Evolutionary conservation across 495 filamentous ascomycete species (phyloP), one percentile per base, ranked within the genome.

Genomic region (Aspergillus funiculosus): DNA sequence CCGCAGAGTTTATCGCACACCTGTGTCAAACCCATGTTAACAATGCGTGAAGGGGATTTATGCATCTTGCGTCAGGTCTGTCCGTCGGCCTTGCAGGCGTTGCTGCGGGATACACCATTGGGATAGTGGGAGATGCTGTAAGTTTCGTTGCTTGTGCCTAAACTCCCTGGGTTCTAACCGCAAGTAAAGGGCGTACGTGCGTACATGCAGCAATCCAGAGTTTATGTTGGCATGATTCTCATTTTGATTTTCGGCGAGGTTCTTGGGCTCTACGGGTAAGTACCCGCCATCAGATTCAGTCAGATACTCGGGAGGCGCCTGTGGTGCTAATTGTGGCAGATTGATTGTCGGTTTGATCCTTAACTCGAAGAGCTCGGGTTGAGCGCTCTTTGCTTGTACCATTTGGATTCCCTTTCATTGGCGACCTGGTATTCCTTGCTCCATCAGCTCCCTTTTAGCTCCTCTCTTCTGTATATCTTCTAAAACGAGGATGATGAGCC

Each of bases 161-260:
- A 45, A 5, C 25, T 6, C 11, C 17, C 48, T 28, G 39, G 15
- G 15, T 50, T 43, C 66, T 73, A 53, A 72, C 42, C 0, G 15
- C 17, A 21, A 15, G 5, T 41, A 15, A 36, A 83, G 80, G 92
- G 92, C 28, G 89, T 95, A 37, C 78, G 92, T 50, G 79, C 89
- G 37, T 99, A 94, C 67, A 94, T 99, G 90, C 80, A 83, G 52
- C 92, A 99, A 67, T 90, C 84, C 15, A 80, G 90, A 40, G 82
- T 99, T 32, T 99, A 95, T 56, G 92, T 99, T 26, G 92, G 92
- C 64, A 95, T 97, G 92, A 91, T 98, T 46, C 64, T 98, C 56
- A 96, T 98, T 50, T 75, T 98, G 53, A 98, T 98, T 79, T 98
- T 98, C 61, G 91, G 86, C 37, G 92, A 99, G 75, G 92, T 99